These are phyloP conservation scores for Trichoderma sp. DNA, from an alignment of 2,329 filamentous ascomycete genomes.

Conservation along the genomic window DNA sequence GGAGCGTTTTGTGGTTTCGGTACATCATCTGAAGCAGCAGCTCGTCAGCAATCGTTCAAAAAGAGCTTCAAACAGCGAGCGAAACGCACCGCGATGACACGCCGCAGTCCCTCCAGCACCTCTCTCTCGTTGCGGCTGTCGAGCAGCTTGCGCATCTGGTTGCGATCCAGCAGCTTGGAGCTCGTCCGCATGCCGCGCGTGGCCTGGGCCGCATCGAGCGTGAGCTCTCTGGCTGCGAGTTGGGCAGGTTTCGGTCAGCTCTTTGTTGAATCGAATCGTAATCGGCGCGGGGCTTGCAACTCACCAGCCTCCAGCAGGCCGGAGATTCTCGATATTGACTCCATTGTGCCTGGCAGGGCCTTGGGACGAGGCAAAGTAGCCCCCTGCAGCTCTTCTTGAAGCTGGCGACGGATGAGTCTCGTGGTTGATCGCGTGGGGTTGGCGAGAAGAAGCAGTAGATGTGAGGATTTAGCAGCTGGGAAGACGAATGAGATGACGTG, in stretches of 20 bases:
- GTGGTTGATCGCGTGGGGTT: slow-evolving; percentile 18
- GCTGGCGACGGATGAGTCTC: slow-evolving; percentile 7
- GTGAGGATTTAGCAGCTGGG: neutral
- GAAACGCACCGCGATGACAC: slow-evolving; percentile 76
- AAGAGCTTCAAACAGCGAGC: neutral
- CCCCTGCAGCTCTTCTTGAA: slow-evolving; percentile 18
- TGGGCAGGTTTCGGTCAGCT: slow-evolving; percentile 12
- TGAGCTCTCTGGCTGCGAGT: slow-evolving; percentile 83
- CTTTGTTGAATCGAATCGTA: neutral
- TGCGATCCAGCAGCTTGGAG: slow-evolving; percentile 69
- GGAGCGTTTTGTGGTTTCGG: slow-evolving; percentile 80
- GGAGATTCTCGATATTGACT: slow-evolving; percentile 93
- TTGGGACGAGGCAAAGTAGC: slow-evolving; percentile 17
- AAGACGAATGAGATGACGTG: slow-evolving; percentile 28
- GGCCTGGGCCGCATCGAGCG: slow-evolving; percentile 92
- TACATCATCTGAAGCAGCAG: slow-evolving; percentile 80
- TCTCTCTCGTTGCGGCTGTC: slow-evolving; percentile 94
- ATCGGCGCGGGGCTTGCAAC: slow-evolving; percentile 30
- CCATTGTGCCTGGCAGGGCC: slow-evolving; percentile 62
- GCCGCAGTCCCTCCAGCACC: slow-evolving; percentile 86
- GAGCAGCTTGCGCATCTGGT: slow-evolving; percentile 90
- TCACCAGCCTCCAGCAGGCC: slow-evolving; percentile 92
- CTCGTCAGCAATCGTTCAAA: neutral
- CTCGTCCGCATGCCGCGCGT: slow-evolving; percentile 69
- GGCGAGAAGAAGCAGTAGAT: neutral